Base-by-base conservation (phyloP, 2,329 filamentous ascomycete species). In the Periconia digitata region DNA sequence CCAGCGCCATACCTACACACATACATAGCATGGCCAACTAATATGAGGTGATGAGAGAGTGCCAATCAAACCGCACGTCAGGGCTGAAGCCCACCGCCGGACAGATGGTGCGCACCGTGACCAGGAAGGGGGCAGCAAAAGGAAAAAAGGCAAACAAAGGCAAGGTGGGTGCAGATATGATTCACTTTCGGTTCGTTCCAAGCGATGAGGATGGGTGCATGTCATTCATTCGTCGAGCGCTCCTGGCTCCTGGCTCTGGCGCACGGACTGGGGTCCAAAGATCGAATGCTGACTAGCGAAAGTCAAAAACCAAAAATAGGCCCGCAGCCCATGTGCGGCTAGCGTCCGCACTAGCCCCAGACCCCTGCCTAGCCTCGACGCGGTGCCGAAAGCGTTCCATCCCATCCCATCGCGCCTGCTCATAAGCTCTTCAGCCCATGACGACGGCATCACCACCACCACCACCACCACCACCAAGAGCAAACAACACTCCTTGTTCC, bases 251-350 rank as follows among this genome's bases (percentile, higher is more conserved):
- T n/a, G n/a, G n/a, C 27, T 32, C 10, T 12, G 8, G n/a, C 10
- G 27, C 27, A 32, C 27, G 56, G 58, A 51, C 53, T 44, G 43
- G 50, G 46, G 37, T 16, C 27, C 50, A 53, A 55, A 62, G 57
- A 60, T 64, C 51, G 52, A 43, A 5, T 17, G 22, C 43, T 44
- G n/a, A n/a, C 27, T 4, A 10, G 5, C 12, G 27, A 32, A 32
- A 32, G 27, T 12, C 27, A 32, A 32, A 32, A 32, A 21, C 55
- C 58, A 63, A 63, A 62, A 63, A 64, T 68, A 64, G 63, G 44
- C 35, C 44, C 16, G 22, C 24, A 32, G 27, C 12, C 27, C 27
- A 15, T 15, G 8, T 32, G 27, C 5, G 27, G 27, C 10, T 32
- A 32, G 27, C 27, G 27, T 32, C 27, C 8, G 12, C 27, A 32